phyloP scores from a whole-genome alignment of 805 yeast genomes.

The Kluyveromyces siamensis region DNA sequence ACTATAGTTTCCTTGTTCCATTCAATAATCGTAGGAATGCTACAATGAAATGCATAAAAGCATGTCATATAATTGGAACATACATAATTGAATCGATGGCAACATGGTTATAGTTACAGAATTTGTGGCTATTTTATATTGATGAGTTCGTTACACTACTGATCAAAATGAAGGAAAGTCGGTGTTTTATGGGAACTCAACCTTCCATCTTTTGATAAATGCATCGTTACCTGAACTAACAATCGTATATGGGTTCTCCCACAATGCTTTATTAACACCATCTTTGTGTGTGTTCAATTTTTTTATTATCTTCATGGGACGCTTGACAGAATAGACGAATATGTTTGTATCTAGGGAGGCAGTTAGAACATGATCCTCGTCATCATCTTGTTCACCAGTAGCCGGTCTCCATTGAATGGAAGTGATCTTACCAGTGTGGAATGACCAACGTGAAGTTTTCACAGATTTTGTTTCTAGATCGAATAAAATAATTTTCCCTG shows the following conservation, averaged over 20 bases:
- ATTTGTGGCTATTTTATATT: no score
- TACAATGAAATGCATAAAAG: neutral
- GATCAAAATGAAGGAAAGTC: neutral
- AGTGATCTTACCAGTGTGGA: constrained; percentile 78
- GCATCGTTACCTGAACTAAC: constrained; percentile 78
- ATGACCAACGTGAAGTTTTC: constrained; percentile 88
- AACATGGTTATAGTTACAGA: no score
- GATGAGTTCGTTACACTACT: no score
- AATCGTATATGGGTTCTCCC: constrained; percentile 47
- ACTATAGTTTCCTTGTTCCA: neutral
- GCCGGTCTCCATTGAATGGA: constrained; percentile 60
- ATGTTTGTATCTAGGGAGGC: constrained; percentile 81
- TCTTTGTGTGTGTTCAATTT: constrained; percentile 75
- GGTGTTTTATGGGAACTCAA: constrained; percentile 8
- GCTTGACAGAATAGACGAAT: constrained; percentile 67
- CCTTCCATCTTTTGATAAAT: constrained; percentile 63
- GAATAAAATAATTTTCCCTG: constrained; percentile 80
- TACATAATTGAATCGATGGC: no score
- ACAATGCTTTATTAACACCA: constrained; percentile 68
- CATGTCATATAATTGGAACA: no score
- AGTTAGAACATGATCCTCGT: constrained; percentile 63
- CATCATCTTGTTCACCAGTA: constrained; percentile 27
- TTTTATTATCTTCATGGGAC: constrained; percentile 72
- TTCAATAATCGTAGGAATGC: neutral
- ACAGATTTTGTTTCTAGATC: constrained; percentile 43